phyloP scores from a whole-genome alignment of 2,329 filamentous ascomycete genomes.

The Neonectria ditissima region DNA sequence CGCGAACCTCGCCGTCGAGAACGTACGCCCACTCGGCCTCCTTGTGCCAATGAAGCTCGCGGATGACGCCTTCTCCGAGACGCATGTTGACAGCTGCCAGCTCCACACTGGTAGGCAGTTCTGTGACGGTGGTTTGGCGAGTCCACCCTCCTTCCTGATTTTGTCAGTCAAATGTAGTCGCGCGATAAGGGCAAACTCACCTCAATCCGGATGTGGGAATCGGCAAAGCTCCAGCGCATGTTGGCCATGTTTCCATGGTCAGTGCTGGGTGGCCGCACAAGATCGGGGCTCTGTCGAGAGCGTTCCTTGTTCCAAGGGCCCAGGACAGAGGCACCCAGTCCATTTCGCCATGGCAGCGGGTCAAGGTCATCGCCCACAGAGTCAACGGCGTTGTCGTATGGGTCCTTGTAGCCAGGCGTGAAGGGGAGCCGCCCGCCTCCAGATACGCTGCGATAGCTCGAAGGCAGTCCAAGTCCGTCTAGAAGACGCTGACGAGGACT shows the following conservation, averaged over 20 bases:
- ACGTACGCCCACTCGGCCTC: constrained; percentile 84
- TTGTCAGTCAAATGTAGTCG: not conserved
- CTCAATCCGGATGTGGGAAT: constrained; percentile 73
- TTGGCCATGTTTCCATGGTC: constrained; percentile 78
- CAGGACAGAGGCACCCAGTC: constrained; percentile 72
- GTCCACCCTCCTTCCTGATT: constrained; percentile 81
- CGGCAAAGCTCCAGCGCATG: constrained; percentile 78
- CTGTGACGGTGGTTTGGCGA: constrained; percentile 75
- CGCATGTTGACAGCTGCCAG: constrained; percentile 84
- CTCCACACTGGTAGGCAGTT: constrained; percentile 74
- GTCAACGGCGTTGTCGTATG: constrained; percentile 73
- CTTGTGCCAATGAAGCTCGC: constrained; percentile 85
- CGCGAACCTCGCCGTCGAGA: constrained; percentile 75
- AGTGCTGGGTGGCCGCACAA: constrained; percentile 78
- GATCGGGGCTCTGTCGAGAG: constrained; percentile 76
- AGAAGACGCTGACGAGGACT: constrained; percentile 67
- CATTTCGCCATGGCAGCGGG: constrained; percentile 74
- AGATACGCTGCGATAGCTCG: constrained; percentile 54
- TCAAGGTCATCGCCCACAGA: constrained; percentile 69
- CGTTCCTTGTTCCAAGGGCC: constrained; percentile 77
- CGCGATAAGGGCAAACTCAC: constrained; percentile 50
- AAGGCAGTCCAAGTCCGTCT: constrained; percentile 60
- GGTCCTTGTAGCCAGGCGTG: constrained; percentile 69
- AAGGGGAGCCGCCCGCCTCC: constrained; percentile 62
- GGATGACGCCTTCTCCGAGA: constrained; percentile 77